These are phyloP conservation scores for Nicotiana noctiflora DNA, from an alignment of 257 asterid genomes.

Conservation along the genomic window DNA sequence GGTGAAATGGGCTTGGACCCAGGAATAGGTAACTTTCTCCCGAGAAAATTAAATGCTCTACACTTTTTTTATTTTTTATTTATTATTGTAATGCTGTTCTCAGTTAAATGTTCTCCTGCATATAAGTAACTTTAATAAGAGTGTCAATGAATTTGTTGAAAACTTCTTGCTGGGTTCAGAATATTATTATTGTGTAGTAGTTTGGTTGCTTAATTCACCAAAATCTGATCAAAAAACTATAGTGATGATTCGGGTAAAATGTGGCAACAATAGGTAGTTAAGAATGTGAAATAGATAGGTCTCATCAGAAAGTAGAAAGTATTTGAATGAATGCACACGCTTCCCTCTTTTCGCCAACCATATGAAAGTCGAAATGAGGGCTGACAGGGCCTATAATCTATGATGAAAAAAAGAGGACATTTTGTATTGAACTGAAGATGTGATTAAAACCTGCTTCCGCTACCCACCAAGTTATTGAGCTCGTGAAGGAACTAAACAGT, in stretches of 20 bases:
- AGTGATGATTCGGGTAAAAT: neutral
- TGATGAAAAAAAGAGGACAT: neutral
- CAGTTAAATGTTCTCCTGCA: neutral
- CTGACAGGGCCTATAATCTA: neutral
- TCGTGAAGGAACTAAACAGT: neutral
- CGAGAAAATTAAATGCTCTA: neutral
- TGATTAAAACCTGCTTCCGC: neutral
- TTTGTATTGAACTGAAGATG: neutral
- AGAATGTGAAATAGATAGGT: neutral
- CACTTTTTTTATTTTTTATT: neutral
- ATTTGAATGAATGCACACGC: neutral
- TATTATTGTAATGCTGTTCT: neutral
- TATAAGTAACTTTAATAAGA: neutral
- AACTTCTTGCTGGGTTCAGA: neutral
- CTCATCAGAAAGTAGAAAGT: neutral
- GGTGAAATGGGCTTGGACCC: conserved; percentile 99
- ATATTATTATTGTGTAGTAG: neutral
- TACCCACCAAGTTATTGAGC: neutral
- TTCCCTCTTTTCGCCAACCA: neutral
- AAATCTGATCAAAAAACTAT: neutral
- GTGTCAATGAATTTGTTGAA: neutral
- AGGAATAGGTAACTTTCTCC: conserved; percentile 66
- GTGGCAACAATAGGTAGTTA: neutral
- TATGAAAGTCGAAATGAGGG: neutral
- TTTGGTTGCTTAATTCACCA: neutral